A percentile compares a stretch with the other conserved stretches of the same genome.
Evolutionary conservation across 805 yeast genomes (phyloP).

Genomic region (Zygoascus bituminiphila): DNA sequence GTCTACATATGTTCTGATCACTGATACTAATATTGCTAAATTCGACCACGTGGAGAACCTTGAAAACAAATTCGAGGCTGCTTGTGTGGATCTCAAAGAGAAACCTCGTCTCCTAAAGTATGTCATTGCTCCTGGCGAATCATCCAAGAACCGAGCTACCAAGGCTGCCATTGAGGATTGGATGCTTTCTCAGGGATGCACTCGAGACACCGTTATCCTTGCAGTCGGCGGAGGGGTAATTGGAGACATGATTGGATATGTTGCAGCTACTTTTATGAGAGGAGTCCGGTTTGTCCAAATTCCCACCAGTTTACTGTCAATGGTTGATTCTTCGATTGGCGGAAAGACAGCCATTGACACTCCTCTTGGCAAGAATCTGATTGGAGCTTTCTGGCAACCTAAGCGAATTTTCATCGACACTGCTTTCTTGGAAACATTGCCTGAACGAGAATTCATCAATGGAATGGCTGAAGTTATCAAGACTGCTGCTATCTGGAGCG

Average conservation of each 20-base stretch:
- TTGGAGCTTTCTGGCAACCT: conserved; percentile 98
- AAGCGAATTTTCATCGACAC: conserved; percentile 79
- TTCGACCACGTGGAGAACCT: conserved; percentile 33
- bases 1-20: conserved; percentile 85
- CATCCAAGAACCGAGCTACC: conserved; percentile 77
- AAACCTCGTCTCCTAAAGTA: conserved; percentile 63
- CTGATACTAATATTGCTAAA: conserved; percentile 65
- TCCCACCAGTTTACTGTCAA: conserved; percentile 87
- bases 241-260: conserved; percentile 98
- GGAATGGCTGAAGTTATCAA: conserved; percentile 98
- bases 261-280: conserved; percentile 99
- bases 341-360: conserved; percentile 98
- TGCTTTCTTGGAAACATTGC: conserved; percentile 76
- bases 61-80: conserved; percentile 44
- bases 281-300: conserved; percentile 91
- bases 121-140: conserved; percentile 86
- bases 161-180: conserved; percentile 92
- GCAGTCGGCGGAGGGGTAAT: conserved; percentile 98
- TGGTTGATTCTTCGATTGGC: conserved; percentile 98
- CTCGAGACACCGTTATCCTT: conserved; percentile 87
- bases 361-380: conserved; percentile 87
- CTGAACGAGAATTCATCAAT: conserved; percentile 88
- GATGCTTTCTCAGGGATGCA: conserved; percentile 73
- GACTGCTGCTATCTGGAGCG: conserved; percentile 98
- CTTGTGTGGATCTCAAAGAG: conserved; percentile 1